phyloP scores from a whole-genome alignment of 169 alveolate species.

The Plasmodium reichenowi region DNA sequence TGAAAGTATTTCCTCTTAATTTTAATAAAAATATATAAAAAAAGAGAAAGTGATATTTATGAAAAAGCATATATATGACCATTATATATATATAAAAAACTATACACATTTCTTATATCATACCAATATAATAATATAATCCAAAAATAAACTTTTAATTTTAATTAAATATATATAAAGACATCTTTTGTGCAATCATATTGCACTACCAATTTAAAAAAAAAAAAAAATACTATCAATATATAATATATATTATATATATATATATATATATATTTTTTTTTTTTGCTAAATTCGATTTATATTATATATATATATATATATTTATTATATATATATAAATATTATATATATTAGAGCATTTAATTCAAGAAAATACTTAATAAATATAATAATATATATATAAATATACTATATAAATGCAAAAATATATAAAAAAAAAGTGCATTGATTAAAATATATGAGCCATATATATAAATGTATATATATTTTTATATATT shows the following conservation, averaged over 20 bases:
- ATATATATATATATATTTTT: background rate
- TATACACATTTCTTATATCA: no score
- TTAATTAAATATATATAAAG: background rate
- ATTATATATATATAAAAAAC: no score
- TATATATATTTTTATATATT: conserved; percentile 6
- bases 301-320: conserved; percentile 1
- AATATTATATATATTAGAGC: conserved; percentile 2
- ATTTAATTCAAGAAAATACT: conserved; percentile 4
- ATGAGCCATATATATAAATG: conserved; percentile 3
- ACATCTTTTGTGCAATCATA: conserved; percentile 40
- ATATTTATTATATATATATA: conserved; percentile 6
- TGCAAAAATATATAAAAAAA: conserved; percentile 1
- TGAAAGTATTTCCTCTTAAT: no score
- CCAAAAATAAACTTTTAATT: no score
- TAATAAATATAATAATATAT: conserved; percentile 7
- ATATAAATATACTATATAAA: background rate
- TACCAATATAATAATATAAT: no score
- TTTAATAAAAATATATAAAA: no score
- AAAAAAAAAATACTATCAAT: background rate
- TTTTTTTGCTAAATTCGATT: conserved; percentile 9
- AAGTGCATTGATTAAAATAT: conserved; percentile 1
- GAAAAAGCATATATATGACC: no score
- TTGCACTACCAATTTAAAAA: background rate
- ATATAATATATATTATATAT: conserved; percentile 4
- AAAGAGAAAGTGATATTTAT: no score